These are phyloP conservation scores for Endotrypanum monterogeii DNA, from an alignment of 208 protist genomes.

Conservation along the genomic window DNA sequence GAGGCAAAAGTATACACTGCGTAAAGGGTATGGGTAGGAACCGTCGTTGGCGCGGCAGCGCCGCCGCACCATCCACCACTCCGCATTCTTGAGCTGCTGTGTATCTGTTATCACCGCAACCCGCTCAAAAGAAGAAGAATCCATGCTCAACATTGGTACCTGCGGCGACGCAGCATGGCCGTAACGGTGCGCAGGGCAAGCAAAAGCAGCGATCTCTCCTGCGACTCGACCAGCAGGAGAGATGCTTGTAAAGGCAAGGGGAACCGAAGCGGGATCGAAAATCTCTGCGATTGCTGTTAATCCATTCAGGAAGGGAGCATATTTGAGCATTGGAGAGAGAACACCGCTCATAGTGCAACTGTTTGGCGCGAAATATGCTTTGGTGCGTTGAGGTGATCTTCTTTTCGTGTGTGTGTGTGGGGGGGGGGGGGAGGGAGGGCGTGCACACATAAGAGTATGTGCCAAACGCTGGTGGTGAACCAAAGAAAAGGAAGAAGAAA, in stretches of 20 bases:
- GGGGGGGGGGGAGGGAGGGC: too few species aligned
- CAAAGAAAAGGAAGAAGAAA: neutral
- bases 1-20: slow-evolving; percentile 29
- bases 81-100: slow-evolving; percentile 8
- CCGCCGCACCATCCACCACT: slow-evolving; percentile 30
- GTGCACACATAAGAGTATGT: neutral
- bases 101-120: slow-evolving; percentile 21
- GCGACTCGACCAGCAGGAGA: slow-evolving; percentile 9
- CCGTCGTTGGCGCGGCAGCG: neutral
- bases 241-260: slow-evolving; percentile 12
- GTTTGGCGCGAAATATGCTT: neutral
- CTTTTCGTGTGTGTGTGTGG: too few species aligned
- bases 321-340: neutral
- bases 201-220: slow-evolving; percentile 13
- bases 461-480: neutral
- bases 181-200: slow-evolving; percentile 1
- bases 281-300: slow-evolving; percentile 18
- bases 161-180: neutral
- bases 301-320: slow-evolving; percentile 1
- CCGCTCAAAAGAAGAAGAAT: slow-evolving; percentile 9
- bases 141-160: slow-evolving; percentile 16
- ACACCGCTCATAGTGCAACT: neutral
- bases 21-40: slow-evolving; percentile 18
- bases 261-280: slow-evolving; percentile 5
- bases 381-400: neutral